Percentiles rank a stretch among this genome's conserved stretches.
These are phyloP conservation scores for Leishmania martiniquensis DNA, from an alignment of 208 protist genomes.

Conservation along the genomic window DNA sequence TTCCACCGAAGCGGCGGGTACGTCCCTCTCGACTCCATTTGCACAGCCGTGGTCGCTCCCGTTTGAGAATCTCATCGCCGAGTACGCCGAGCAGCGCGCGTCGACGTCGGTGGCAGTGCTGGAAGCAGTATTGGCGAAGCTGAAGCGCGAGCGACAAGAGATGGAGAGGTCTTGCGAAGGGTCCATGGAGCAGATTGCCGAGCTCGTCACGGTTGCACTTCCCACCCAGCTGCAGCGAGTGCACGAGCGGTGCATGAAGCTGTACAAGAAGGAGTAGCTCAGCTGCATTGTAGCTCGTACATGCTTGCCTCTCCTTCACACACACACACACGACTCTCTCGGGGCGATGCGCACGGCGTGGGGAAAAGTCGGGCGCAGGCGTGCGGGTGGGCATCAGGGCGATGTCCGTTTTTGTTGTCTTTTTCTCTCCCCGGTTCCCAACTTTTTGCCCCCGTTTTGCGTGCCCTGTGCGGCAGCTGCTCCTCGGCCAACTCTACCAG, in stretches of 20 bases:
- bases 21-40: conserved; percentile 10
- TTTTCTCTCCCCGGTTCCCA: not conserved
- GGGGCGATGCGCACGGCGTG: no score
- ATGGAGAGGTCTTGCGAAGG: conserved; percentile 40
- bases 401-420: not conserved
- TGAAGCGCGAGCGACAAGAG: conserved; percentile 57
- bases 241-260: conserved; percentile 38
- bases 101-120: conserved; percentile 34
- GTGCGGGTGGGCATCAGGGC: not conserved
- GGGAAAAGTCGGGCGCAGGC: no score
- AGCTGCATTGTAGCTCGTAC: not conserved
- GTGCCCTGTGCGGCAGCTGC: not conserved
- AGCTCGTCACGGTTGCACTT: conserved; percentile 31
- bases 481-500: not conserved
- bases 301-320: not conserved
- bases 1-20: not conserved
- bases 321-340: no score
- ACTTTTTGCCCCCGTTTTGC: not conserved
- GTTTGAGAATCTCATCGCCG: conserved; percentile 35
- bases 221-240: conserved; percentile 38
- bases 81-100: conserved; percentile 31
- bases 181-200: conserved; percentile 33
- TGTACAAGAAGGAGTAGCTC: conserved; percentile 28
- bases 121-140: conserved; percentile 30
- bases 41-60: conserved; percentile 30